Evolutionary conservation across 2,329 filamentous ascomycete species (phyloP).

Genomic region (Davidsoniella virescens): DNA sequence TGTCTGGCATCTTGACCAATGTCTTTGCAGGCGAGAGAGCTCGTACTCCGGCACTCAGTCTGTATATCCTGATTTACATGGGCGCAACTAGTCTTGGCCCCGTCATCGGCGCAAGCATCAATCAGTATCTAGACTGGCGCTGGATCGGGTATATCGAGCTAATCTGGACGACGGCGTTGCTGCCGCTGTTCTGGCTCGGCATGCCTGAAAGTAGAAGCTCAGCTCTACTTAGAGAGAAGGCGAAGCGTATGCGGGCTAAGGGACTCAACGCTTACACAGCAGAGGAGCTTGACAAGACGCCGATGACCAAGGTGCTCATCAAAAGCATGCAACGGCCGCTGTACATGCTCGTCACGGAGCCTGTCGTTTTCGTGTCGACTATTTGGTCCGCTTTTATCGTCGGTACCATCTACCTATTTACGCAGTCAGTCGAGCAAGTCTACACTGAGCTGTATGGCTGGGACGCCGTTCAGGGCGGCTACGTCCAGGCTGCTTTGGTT

Average conservation of each 20-base stretch:
- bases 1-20: constrained; percentile 17
- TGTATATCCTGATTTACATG: constrained; percentile 16
- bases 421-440: constrained; percentile 16
- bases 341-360: constrained; percentile 24
- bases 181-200: constrained; percentile 20
- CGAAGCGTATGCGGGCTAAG: constrained; percentile 5
- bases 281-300: constrained; percentile 10
- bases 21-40: constrained; percentile 17
- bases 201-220: constrained; percentile 8
- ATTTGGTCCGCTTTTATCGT: constrained; percentile 25
- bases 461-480: constrained; percentile 12
- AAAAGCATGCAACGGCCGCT: constrained; percentile 11
- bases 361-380: constrained; percentile 30
- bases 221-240: constrained; percentile 6
- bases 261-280: constrained; percentile 5
- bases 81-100: constrained; percentile 18
- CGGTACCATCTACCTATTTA: constrained; percentile 17
- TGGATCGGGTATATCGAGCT: constrained; percentile 22
- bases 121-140: constrained; percentile 19
- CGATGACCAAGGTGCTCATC: constrained; percentile 2
- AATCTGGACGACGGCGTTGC: constrained; percentile 27
- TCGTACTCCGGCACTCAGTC: constrained; percentile 16
- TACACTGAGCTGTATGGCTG: constrained; percentile 15
- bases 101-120: constrained; percentile 18
- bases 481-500: constrained; percentile 9